These are phyloP conservation scores for Smithsoniella earleae DNA, from an alignment of 163 green algal species.

Conservation along the genomic window DNA sequence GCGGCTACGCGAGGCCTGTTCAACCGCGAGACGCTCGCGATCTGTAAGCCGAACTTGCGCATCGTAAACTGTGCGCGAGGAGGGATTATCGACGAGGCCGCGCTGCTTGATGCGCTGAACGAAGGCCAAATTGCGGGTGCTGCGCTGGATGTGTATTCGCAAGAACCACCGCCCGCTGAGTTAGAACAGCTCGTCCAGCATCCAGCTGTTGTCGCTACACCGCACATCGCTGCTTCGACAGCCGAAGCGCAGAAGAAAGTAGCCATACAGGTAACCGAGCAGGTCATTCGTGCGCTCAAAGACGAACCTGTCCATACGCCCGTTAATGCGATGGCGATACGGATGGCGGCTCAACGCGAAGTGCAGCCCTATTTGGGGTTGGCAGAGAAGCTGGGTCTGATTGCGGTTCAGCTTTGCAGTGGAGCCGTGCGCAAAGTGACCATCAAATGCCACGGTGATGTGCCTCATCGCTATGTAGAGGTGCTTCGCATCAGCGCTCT, in stretches of 20 bases:
- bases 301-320: too few relatives aligned
- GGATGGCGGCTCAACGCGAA: too few relatives aligned
- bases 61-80: conserved; percentile 90
- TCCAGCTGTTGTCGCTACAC: conserved; percentile 81
- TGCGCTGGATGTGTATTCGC: conserved; percentile 83
- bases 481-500: too few relatives aligned
- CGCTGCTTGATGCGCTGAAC: conserved; percentile 74
- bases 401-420: too few relatives aligned
- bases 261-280: too few relatives aligned
- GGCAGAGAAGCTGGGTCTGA: too few relatives aligned
- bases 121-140: conserved; percentile 50
- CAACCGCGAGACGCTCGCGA: conserved; percentile 71
- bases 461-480: too few relatives aligned
- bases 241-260: conserved; percentile 81
- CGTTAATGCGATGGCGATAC: too few relatives aligned
- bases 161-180: conserved; percentile 65
- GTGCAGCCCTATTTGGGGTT: too few relatives aligned
- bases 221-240: conserved; percentile 88
- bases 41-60: conserved; percentile 74
- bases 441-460: too few relatives aligned
- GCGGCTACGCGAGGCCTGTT: conserved; percentile 65
- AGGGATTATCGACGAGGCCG: conserved; percentile 85
- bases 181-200: conserved; percentile 58
- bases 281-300: too few relatives aligned
- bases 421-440: too few relatives aligned